Percentiles rank a stretch among this genome's conserved stretches.
phyloP scores from a whole-genome alignment of 441 rosid species.

The Populus hybrid region DNA sequence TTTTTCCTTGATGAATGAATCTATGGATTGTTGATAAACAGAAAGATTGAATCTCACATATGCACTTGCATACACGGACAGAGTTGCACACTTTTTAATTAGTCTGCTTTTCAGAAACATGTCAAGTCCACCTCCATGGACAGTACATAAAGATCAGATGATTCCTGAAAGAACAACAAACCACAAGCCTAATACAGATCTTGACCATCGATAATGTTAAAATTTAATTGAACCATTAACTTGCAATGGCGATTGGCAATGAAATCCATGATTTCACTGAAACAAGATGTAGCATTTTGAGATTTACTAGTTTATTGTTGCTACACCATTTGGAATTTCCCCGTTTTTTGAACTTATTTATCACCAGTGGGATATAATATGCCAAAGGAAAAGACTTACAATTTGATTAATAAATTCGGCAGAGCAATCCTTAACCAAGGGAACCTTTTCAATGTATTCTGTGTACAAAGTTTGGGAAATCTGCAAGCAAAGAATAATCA shows the following conservation, averaged over 20 bases:
- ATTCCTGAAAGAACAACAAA: background rate
- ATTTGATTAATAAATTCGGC: conserved; percentile 83
- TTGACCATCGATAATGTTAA: background rate
- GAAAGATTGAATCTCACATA: no score
- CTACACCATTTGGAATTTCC: background rate
- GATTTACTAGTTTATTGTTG: background rate
- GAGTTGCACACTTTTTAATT: background rate
- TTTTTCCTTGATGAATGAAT: background rate
- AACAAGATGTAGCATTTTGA: background rate
- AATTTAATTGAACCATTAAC: background rate
- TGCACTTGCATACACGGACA: background rate
- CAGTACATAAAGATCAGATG: no score
- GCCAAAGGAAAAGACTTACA: conserved; percentile 39
- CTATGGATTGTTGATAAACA: no score
- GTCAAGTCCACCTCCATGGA: background rate
- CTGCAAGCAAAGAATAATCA: conserved; percentile 43
- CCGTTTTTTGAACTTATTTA: background rate
- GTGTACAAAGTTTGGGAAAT: conserved; percentile 66
- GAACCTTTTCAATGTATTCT: conserved; percentile 56
- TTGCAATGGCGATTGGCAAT: background rate
- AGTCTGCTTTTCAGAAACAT: background rate
- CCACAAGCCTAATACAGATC: background rate
- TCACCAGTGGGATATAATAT: background rate
- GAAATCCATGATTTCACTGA: background rate
- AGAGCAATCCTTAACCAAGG: conserved; percentile 78